Evolutionary conservation across 2,329 filamentous ascomycete genomes (phyloP), one percentile per base, ranked within the genome.

Genomic region (Penicillium sp.): DNA sequence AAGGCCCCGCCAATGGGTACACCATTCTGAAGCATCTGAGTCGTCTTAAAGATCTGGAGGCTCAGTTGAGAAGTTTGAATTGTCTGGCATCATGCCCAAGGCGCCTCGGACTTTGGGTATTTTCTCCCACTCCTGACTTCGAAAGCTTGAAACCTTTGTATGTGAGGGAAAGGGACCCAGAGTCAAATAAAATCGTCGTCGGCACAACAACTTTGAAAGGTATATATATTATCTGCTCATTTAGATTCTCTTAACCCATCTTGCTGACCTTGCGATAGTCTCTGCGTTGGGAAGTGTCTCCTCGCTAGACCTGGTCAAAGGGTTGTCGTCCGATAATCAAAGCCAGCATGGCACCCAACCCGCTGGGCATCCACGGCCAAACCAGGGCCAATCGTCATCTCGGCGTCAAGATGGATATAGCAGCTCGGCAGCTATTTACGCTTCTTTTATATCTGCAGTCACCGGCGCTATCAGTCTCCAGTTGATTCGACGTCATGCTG

Each of bases 41-140:
- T 59, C 71, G 73, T 50, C 62, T 76, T 39, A 74, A 75, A 56
- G 67, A 73, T 43, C 57, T 73, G 29, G 68, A 75, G 51, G 67
- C 74, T 46, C 65, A 63, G 42, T 52, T 76, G 41, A 64, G 74
- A 48, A 70, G 65, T 44, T 53, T 68, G 23, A 68, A 70, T 39
- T 75, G 74, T 44, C 62, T 76, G 41, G 73, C 72, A 7, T 70
- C 73, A 40, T 71, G 69, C 46, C 68, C 74, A 36, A 67, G 72
- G 44, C 70, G 70, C 6, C 63, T 73, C 19, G 72, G 73, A 18
- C 56, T 76, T 30, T 74, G 73, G 70, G 63, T 75, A 2, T 76
- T 76, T 51, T 76, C 73, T 19, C 56, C 70, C 9, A 71, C 70
- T 36, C 68, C 68, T 14, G 64, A 69, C 27, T 76, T 76, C 55